Evolutionary conservation across 495 filamentous ascomycete genomes (phyloP), one percentile per base, ranked within the genome.

Genomic region (Xylaria bambusicola): DNA sequence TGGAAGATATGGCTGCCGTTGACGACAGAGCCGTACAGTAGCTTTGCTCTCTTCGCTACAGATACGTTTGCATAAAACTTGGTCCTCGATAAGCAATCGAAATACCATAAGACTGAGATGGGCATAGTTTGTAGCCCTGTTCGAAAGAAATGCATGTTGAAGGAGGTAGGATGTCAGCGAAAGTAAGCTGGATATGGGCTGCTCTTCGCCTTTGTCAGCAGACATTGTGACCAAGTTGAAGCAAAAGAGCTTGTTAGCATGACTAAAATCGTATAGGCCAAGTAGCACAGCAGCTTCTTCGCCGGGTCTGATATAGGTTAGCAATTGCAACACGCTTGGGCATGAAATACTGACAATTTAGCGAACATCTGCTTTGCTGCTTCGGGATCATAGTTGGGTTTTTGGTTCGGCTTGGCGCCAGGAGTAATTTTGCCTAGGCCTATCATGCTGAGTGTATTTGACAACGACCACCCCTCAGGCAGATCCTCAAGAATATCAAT

Each of bases 201-300:
- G 79, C 65, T 95, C 86, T 47, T 86, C 78, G 36, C 80, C 82
- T 66, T 89, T 89, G 31, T 82, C 80, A 31, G 86, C 82, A 1
- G 84, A 66, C 21, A 84, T 70, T 10, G 85, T 84, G 50, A 96
- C 83, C 35, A 98, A 72, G 64, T 88, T 93, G 66, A 88, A 88
- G 73, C 90, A 93, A 72, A 98, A 98, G 20, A 98, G 81, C 74
- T 96, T 97, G 80, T 98, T 98, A 12, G 93, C 86, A 73, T 93
- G 88, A 23, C 84, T 87, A 73, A 98, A 98, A 67, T 98, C 95
- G 71, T 98, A 98, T 0, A 89, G 88, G 15, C 91, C 85, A 21
- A 98, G 77, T 6, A 98, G 75, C 0, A 94, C 79, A 4, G 91
- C 86, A 51, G 89, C 88, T 70, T 92, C 84, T 61, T 88, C 82